phyloP scores from a whole-genome alignment of 2,329 filamentous ascomycete species.

The Gaeumannomyces sp. region DNA sequence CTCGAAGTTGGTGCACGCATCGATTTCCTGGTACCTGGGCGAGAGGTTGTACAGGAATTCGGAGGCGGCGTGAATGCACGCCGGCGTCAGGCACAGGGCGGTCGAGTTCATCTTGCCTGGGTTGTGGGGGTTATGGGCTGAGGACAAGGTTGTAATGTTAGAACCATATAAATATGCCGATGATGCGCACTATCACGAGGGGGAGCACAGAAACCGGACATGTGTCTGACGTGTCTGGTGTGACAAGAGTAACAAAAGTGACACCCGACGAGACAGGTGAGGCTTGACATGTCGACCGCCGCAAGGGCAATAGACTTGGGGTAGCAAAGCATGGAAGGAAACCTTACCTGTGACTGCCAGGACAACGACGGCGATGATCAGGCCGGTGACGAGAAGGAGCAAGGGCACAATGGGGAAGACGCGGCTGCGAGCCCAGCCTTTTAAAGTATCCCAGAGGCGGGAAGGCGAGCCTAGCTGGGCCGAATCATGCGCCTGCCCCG shows the following conservation, averaged over 20 bases:
- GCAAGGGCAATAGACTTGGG: neutral
- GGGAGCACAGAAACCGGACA: neutral
- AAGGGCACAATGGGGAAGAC: neutral
- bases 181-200: neutral
- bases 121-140: neutral
- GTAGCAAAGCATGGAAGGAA: neutral
- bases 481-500: constrained; percentile 3
- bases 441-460: constrained; percentile 7
- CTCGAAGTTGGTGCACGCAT: constrained; percentile 65
- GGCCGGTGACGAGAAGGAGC: constrained; percentile 11
- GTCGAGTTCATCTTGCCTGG: constrained; percentile 11
- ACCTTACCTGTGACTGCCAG: neutral
- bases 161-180: neutral
- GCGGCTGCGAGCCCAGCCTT: constrained; percentile 4
- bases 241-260: neutral
- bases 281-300: neutral
- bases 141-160: neutral
- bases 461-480: neutral
- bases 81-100: constrained; percentile 47
- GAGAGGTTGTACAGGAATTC: constrained; percentile 57
- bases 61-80: constrained; percentile 58
- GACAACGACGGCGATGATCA: constrained; percentile 13
- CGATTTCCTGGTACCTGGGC: constrained; percentile 52
- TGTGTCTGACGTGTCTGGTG: neutral
- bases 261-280: neutral